Evolutionary conservation across 495 filamentous ascomycete species (phyloP).

Genomic region (Daldinia bambusicola): DNA sequence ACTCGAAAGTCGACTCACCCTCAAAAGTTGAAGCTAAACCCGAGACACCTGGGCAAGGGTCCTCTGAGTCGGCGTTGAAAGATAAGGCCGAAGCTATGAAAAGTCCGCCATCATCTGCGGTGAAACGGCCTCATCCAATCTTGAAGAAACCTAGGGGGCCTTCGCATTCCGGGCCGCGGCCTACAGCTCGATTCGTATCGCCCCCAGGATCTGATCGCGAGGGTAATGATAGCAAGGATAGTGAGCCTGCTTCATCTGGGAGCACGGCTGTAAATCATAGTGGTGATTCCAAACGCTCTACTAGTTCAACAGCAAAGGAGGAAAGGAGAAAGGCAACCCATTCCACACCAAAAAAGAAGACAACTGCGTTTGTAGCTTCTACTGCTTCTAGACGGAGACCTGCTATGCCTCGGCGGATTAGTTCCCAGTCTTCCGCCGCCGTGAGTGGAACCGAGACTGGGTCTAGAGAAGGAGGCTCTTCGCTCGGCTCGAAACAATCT

Average conservation of each 20-base stretch:
- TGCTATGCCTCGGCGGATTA: slow-evolving; percentile 51
- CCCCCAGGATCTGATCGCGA: slow-evolving; percentile 57
- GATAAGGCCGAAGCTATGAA: slow-evolving; percentile 32
- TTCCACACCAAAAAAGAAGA: slow-evolving; percentile 48
- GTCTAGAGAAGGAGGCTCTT: slow-evolving; percentile 40
- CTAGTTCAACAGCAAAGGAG: slow-evolving; percentile 42
- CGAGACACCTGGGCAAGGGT: slow-evolving; percentile 22
- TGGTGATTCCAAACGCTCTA: slow-evolving; percentile 34
- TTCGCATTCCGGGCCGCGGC: slow-evolving; percentile 59
- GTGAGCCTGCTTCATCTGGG: slow-evolving; percentile 35
- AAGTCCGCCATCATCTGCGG: slow-evolving; percentile 26
- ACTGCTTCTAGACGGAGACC: slow-evolving; percentile 53
- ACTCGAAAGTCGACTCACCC: slow-evolving; percentile 34
- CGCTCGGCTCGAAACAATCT: slow-evolving; percentile 35
- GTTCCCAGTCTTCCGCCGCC: slow-evolving; percentile 55
- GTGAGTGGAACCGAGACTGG: slow-evolving; percentile 37
- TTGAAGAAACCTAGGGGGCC: slow-evolving; percentile 64
- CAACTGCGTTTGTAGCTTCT: slow-evolving; percentile 47
- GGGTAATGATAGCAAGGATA: slow-evolving; percentile 40
- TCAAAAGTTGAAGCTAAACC: slow-evolving; percentile 20
- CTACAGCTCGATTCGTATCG: slow-evolving; percentile 63
- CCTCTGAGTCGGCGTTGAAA: slow-evolving; percentile 32
- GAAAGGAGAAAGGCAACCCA: slow-evolving; percentile 40
- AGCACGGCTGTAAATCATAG: slow-evolving; percentile 45
- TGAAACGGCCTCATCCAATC: slow-evolving; percentile 57